A percentile compares a stretch with the other conserved stretches of the same genome.
Evolutionary conservation across 805 yeast species (phyloP).

Genomic region (Pichia sporocuriosa): DNA sequence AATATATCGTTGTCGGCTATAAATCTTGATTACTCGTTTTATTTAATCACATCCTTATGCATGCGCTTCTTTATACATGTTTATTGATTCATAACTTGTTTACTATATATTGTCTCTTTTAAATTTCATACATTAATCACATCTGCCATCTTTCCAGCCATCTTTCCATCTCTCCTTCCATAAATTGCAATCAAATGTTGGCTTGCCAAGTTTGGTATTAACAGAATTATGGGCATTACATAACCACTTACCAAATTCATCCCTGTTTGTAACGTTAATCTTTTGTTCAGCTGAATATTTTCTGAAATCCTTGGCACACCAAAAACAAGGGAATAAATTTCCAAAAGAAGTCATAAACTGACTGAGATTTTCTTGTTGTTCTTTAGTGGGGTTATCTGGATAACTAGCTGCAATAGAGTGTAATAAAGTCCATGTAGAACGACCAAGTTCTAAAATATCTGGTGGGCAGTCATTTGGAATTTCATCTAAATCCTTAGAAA

Average conservation of each 20-base stretch:
- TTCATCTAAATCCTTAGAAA: no score
- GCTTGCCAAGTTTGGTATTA: slow-evolving; percentile 81
- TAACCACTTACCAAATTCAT: slow-evolving; percentile 81
- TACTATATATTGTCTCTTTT: background rate
- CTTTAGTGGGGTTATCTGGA: slow-evolving; percentile 58
- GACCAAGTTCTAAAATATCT: slow-evolving; percentile 73
- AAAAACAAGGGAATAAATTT: slow-evolving; percentile 86
- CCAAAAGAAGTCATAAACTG: slow-evolving; percentile 67
- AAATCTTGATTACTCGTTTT: no score
- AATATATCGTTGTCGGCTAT: no score
- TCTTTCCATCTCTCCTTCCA: slow-evolving; percentile 96
- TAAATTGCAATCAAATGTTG: slow-evolving; percentile 73
- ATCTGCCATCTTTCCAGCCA: slow-evolving; percentile 74
- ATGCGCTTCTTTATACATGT: background rate
- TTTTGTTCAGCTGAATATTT: slow-evolving; percentile 46
- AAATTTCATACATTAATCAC: slow-evolving; percentile 23
- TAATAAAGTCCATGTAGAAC: slow-evolving; percentile 85
- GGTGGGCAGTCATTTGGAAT: slow-evolving; percentile 67
- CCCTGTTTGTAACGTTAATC: slow-evolving; percentile 59
- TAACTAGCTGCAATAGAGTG: slow-evolving; percentile 88
- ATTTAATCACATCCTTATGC: no score
- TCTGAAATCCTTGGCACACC: slow-evolving; percentile 82
- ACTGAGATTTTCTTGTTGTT: slow-evolving; percentile 64
- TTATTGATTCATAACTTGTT: background rate
- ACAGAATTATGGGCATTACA: slow-evolving; percentile 95